Evolutionary conservation across 2,329 filamentous ascomycete species (phyloP), one percentile per base, ranked within the genome.

Genomic region (Coniochaeta hoffmannii): DNA sequence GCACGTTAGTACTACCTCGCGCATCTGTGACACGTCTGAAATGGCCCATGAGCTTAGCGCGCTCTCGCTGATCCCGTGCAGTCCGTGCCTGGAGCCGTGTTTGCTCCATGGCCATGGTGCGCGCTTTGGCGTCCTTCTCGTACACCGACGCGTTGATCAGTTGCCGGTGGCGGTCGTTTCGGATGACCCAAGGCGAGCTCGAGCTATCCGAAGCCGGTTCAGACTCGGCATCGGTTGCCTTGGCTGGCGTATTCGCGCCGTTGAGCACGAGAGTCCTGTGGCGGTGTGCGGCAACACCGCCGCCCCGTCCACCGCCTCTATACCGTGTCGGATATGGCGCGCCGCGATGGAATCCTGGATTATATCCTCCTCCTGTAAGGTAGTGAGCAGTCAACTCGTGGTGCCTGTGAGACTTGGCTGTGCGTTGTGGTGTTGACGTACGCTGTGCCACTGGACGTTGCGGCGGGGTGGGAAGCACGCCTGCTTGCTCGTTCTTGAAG

Each of bases 111-210:
- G 87, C 87, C 64, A 83, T 86, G 10, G 81, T 75, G 46, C 88
- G 82, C 30, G 81, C 80, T 65, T 89, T 82, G 11, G 80, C 77
- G 58, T 90, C 85, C 67, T 89, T 87, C 60, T 91, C 85, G 67
- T 87, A 94, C 1, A 93, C 81, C 15, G 83, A 82, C 19, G 86
- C 82, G 66, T 93, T 95, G 70, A 95, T 94, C 38, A 95, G 75
- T 68, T 95, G 89, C 66, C 89, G 81, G 66, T 92, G 88, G 52
- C 87, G 86, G 67, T 89, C 88, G 52, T 78, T 86, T 66, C 86
- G 88, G 6, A 85, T 81, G 41, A 94, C 81, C 83, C 87, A 93
- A 3, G 82, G 70, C 17, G 67, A 60, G 36, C 66, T 69, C 2
- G 71, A 69, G 3, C 71, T 65, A 31, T 71, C 69, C 9, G 69